A percentile compares a stretch with the other conserved stretches of the same genome.
These are phyloP conservation scores for Solanum aculeatissimum DNA, from an alignment of 305 asterid genomes.

Conservation along the genomic window DNA sequence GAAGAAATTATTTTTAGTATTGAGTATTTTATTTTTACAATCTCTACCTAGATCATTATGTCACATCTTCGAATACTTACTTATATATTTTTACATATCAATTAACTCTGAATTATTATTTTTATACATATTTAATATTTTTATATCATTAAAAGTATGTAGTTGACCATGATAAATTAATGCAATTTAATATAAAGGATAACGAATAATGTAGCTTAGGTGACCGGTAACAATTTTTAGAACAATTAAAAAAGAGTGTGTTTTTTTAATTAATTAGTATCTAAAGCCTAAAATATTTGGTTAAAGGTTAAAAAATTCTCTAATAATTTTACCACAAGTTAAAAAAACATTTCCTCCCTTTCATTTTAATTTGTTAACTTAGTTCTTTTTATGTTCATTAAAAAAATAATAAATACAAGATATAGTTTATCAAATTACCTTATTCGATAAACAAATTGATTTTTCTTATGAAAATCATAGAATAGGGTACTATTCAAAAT, in stretches of 20 bases:
- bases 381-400: too few relatives aligned
- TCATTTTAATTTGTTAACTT: too few relatives aligned
- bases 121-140: neutral
- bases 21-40: neutral
- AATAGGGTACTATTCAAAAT: neutral
- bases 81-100: neutral
- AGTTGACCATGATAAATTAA: neutral
- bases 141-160: neutral
- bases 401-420: too few relatives aligned
- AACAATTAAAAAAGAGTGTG: neutral
- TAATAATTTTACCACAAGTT: neutral
- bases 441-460: too few relatives aligned
- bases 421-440: too few relatives aligned
- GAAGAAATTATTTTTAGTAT: neutral
- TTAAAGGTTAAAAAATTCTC: neutral
- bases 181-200: neutral
- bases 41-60: fast-evolving
- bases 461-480: too few relatives aligned
- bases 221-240: neutral
- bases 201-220: neutral
- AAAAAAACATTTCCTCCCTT: too few relatives aligned
- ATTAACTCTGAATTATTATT: neutral
- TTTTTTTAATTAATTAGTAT: too few relatives aligned
- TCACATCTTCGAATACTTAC: fast-evolving
- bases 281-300: neutral